Evolutionary conservation across 805 yeast genomes (phyloP).

Genomic region (Nakazawaea pomicola): DNA sequence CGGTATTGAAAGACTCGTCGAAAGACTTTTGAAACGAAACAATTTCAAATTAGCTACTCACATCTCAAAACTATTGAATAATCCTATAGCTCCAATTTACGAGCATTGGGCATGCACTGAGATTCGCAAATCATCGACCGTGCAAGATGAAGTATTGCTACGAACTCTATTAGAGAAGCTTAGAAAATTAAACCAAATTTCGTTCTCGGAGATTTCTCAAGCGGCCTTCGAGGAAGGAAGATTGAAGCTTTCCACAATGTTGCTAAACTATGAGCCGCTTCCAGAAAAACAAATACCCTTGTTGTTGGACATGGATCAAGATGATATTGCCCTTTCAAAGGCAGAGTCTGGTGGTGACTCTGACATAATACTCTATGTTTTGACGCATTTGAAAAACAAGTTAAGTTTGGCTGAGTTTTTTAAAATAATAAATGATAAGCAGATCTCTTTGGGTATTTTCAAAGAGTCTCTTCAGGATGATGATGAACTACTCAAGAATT

Average conservation of each 20-base stretch:
- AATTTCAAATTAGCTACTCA: constrained; percentile 60
- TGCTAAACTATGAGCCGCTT: constrained; percentile 67
- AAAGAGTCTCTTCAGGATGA: constrained; percentile 27
- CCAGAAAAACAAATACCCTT: constrained; percentile 57
- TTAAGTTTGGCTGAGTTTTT: constrained; percentile 65
- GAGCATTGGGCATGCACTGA: constrained; percentile 79
- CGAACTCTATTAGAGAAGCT: constrained; percentile 44
- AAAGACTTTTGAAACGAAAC: constrained; percentile 52
- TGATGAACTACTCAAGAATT: constrained; percentile 41
- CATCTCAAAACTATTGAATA: constrained; percentile 45
- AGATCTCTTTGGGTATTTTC: constrained; percentile 36
- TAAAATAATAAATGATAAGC: constrained; percentile 49
- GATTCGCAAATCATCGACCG: constrained; percentile 46
- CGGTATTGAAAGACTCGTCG: constrained; percentile 54
- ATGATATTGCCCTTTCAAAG: constrained; percentile 61
- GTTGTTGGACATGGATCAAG: constrained; percentile 66
- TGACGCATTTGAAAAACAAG: constrained; percentile 49
- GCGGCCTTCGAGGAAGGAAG: constrained; percentile 84
- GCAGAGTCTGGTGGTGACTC: constrained; percentile 57
- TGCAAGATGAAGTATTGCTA: constrained; percentile 58
- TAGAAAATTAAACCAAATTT: constrained; percentile 30
- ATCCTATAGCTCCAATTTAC: constrained; percentile 50
- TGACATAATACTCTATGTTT: constrained; percentile 54
- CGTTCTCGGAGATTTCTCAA: constrained; percentile 55
- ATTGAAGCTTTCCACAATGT: constrained; percentile 52